Conservation (phyloP, 2,329 filamentous ascomycete species). For the Nemania sp. region DNA sequence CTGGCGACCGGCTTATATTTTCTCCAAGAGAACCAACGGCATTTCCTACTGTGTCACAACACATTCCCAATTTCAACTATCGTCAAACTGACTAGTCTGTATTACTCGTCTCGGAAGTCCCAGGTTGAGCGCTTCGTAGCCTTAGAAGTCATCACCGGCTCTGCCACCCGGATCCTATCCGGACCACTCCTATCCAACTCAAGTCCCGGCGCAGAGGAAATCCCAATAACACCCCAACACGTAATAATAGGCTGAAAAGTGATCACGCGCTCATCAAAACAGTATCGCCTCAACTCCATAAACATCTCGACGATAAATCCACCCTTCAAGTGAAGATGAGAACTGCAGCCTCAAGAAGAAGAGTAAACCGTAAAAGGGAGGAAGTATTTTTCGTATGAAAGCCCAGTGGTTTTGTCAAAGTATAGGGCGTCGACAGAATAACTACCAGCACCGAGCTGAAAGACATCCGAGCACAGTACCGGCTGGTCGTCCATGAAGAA, state of each 20-base stretch:
- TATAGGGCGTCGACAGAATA: background rate
- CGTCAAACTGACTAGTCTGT: background rate
- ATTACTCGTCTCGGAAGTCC: background rate
- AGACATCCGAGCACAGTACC: background rate
- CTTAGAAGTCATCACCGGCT: too few relatives aligned
- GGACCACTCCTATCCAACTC: background rate
- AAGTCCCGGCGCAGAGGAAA: background rate
- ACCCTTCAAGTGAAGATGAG: background rate
- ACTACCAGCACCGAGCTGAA: background rate
- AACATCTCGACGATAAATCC: background rate
- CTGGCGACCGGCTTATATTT: too few relatives aligned
- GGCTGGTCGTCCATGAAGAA: background rate
- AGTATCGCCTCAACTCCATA: background rate
- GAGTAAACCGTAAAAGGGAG: background rate
- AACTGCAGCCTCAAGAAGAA: background rate
- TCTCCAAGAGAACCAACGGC: too few relatives aligned
- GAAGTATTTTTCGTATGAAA: background rate
- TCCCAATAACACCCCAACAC: background rate
- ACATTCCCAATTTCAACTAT: too few relatives aligned
- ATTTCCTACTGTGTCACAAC: too few relatives aligned
- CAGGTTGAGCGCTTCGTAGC: too few relatives aligned
- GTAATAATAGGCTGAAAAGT: too few relatives aligned
- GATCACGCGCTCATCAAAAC: background rate
- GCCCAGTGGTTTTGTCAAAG: background rate
- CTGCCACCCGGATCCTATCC: too few relatives aligned